Evolutionary conservation across 148 eudicot genomes (phyloP).

Genomic region (Spergularia marina): DNA sequence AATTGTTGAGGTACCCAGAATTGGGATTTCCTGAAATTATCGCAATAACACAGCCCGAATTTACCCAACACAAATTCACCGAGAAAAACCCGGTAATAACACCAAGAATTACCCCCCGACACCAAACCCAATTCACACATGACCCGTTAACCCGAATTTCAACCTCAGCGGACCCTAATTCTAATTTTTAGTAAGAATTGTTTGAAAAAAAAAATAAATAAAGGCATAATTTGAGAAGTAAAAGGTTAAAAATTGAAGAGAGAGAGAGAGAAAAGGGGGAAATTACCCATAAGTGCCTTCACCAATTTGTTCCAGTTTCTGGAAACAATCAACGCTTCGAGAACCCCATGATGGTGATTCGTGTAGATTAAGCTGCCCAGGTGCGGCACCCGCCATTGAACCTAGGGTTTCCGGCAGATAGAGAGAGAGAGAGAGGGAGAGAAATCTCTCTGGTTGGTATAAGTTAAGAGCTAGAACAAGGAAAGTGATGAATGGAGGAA

Average conservation of each 20-base stretch:
- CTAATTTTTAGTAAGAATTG: background rate
- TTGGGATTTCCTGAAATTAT: background rate
- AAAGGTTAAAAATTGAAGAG: background rate
- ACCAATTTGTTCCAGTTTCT: constrained; percentile 83
- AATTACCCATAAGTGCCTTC: constrained; percentile 86
- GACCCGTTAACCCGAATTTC: too few relatives aligned
- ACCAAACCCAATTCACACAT: too few relatives aligned
- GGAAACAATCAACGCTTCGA: constrained; percentile 79
- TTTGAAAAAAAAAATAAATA: too few relatives aligned
- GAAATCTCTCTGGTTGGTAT: background rate
- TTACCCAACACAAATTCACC: too few relatives aligned
- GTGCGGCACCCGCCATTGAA: constrained; percentile 59
- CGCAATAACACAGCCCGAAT: too few relatives aligned
- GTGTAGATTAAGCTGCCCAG: constrained; percentile 61
- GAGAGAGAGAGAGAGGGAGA: constrained; percentile 2
- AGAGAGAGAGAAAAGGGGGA: background rate
- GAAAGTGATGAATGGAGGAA: background rate
- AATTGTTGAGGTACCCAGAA: background rate
- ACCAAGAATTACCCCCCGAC: too few relatives aligned
- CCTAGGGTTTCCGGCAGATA: constrained; percentile 14
- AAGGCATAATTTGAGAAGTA: too few relatives aligned
- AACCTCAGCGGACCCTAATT: background rate
- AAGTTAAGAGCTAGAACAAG: background rate
- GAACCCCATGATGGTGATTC: constrained; percentile 81
- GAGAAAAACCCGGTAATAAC: too few relatives aligned